Conservation (phyloP, 192 early-diverging fungal species). For the Spizellomyces punctatus region DNA sequence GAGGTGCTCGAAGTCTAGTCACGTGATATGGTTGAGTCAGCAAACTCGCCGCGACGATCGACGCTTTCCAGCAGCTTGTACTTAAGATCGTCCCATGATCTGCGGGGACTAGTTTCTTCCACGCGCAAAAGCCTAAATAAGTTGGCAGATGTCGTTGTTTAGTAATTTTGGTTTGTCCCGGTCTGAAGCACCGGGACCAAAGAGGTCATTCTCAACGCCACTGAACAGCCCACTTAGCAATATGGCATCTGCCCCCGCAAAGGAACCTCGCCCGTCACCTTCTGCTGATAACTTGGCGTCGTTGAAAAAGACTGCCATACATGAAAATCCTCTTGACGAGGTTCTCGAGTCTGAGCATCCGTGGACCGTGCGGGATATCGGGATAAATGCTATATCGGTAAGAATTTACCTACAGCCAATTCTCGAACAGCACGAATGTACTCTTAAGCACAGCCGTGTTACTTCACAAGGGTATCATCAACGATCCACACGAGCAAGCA, state of each 20-base stretch:
- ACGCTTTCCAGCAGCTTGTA: too few relatives aligned
- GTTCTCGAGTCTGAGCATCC: conserved; percentile 46
- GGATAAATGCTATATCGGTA: conserved; percentile 74
- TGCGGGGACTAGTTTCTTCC: too few relatives aligned
- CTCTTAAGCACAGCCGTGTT: not conserved
- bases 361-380: conserved; percentile 76
- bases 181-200: conserved; percentile 1
- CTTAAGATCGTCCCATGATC: too few relatives aligned
- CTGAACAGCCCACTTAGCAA: not conserved
- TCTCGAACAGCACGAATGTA: not conserved
- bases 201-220: conserved; percentile 18
- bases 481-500: conserved; percentile 63
- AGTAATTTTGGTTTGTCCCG: not conserved
- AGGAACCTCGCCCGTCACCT: conserved; percentile 11
- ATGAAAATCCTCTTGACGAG: conserved; percentile 42
- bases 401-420: conserved; percentile 11
- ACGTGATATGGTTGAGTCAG: too few relatives aligned
- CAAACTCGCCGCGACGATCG: too few relatives aligned
- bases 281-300: conserved; percentile 18
- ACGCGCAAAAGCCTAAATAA: too few relatives aligned
- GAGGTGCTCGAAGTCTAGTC: too few relatives aligned
- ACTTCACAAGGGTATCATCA: conserved; percentile 63
- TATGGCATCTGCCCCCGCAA: not conserved
- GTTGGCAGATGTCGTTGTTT: not conserved
- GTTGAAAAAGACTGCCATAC: conserved; percentile 9